Evolutionary conservation across 495 filamentous ascomycete genomes (phyloP), one percentile per base, ranked within the genome.

Genomic region (Poronia punctata): DNA sequence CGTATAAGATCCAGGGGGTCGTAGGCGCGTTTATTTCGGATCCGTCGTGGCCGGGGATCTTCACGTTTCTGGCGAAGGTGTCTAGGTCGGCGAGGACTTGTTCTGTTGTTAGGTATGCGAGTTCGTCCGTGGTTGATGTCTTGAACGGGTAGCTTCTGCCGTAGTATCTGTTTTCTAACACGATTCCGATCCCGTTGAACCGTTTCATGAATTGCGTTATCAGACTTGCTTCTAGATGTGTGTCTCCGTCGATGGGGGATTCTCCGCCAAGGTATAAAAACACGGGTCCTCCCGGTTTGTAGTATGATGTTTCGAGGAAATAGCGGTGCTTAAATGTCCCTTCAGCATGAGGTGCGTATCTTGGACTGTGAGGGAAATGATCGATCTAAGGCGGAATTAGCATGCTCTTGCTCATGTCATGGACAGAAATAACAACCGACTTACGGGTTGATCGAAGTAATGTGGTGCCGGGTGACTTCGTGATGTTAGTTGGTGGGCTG

Each of bases 131-230:
- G 9, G 59, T 52, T 35, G 52, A 57, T 15, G 25, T 45, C 5
- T 47, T 47, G 38, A 55, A 54, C 6, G 61, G 61, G 35, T 42
- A 64, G 33, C 57, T 62, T 19, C 54, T 39, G 15, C 63, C 63
- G 40, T 66, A 66, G 36, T 56, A 66, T 24, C 63, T 42, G 38
- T 66, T 63, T 45, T 66, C 63, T 12, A 66, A 44, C 38, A 66
- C 64, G 12, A 65, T 50, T 9, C 63, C 63, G 15, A 66, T 43
- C n/a, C 61, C 63, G 33, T 63, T 59, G 7, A 54, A 57, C 16
- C 49, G 48, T 24, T 60, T 43, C 55, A 65, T 63, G 17, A 66
- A 46, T 17, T 61, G 59, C 37, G 57, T 48, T 30, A 66, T 60
- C 10, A 41, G 20, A 20, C 28, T 33, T 2, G 4, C 14, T 11